phyloP scores from a whole-genome alignment of 768 basidiomycete genomes.

The Boletus vinaceobasis region DNA sequence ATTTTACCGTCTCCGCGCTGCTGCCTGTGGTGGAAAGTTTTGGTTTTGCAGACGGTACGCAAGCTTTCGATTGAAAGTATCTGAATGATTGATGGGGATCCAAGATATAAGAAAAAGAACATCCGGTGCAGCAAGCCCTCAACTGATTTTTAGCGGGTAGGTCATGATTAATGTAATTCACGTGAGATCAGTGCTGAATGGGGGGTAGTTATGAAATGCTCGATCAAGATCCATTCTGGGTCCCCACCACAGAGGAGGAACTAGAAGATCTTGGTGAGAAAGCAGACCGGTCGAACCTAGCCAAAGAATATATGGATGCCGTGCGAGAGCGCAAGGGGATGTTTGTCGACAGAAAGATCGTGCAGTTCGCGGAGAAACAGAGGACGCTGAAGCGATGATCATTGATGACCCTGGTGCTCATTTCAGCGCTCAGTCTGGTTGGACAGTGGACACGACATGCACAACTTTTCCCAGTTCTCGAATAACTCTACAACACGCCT shows the following conservation, averaged over 20 bases:
- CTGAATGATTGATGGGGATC: constrained; percentile 5
- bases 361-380: constrained; percentile 97
- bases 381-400: constrained; percentile 69
- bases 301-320: constrained; percentile 86
- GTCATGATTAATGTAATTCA: constrained; percentile 21
- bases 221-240: constrained; percentile 96
- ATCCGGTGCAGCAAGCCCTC: constrained; percentile 95
- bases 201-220: constrained; percentile 79
- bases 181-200: constrained; percentile 13
- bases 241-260: constrained; percentile 95
- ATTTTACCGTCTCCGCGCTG: constrained; percentile 88
- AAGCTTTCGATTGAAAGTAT: background rate
- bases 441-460: background rate
- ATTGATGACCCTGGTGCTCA: constrained; percentile 3
- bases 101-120: constrained; percentile 94
- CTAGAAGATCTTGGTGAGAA: constrained; percentile 97
- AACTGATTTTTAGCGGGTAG: constrained; percentile 93
- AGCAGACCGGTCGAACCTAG: constrained; percentile 89
- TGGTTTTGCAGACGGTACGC: constrained; percentile 91
- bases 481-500: background rate
- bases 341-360: constrained; percentile 93
- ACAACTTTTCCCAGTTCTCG: background rate
- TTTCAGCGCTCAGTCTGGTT: background rate
- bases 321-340: constrained; percentile 92
- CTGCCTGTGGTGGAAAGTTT: constrained; percentile 97